phyloP scores from a whole-genome alignment of 768 basidiomycete genomes.

The Psilocybe cubensis region DNA sequence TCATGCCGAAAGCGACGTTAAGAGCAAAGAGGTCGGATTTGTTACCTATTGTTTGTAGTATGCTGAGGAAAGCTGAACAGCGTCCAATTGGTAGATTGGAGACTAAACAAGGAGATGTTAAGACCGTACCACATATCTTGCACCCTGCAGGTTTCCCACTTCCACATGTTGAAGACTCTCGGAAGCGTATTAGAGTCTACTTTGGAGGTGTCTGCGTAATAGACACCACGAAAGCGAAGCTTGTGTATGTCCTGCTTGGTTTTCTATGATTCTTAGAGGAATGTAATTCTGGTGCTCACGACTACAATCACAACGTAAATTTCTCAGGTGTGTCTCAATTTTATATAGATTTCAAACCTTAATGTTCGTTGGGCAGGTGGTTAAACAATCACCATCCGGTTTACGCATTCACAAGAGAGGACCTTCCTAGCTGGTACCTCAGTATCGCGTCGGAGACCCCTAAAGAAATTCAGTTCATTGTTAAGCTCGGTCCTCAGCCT shows the following conservation, averaged over 20 bases:
- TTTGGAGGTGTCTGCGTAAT: neutral
- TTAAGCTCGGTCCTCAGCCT: conserved; percentile 42
- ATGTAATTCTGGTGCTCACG: neutral
- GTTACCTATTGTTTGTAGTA: neutral
- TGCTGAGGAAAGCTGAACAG: neutral
- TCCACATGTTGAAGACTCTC: conserved; percentile 1
- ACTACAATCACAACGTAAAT: neutral
- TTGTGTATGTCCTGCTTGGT: neutral
- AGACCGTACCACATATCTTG: neutral
- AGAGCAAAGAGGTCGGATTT: neutral
- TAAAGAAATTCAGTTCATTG: conserved; percentile 44
- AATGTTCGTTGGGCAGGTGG: conserved; percentile 47
- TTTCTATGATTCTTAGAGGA: neutral
- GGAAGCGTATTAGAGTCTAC: neutral
- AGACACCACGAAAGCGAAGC: conserved; percentile 1
- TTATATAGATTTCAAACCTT: neutral
- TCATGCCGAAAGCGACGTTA: neutral
- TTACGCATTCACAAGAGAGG: conserved; percentile 55
- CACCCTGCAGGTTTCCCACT: neutral
- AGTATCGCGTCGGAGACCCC: conserved; percentile 30
- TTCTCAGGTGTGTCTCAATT: neutral
- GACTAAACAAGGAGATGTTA: neutral
- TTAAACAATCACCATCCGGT: conserved; percentile 53
- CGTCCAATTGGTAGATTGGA: neutral
- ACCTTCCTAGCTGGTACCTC: conserved; percentile 49